phyloP scores from a whole-genome alignment of 2,329 filamentous ascomycete genomes.

The Fusarium palustre region DNA sequence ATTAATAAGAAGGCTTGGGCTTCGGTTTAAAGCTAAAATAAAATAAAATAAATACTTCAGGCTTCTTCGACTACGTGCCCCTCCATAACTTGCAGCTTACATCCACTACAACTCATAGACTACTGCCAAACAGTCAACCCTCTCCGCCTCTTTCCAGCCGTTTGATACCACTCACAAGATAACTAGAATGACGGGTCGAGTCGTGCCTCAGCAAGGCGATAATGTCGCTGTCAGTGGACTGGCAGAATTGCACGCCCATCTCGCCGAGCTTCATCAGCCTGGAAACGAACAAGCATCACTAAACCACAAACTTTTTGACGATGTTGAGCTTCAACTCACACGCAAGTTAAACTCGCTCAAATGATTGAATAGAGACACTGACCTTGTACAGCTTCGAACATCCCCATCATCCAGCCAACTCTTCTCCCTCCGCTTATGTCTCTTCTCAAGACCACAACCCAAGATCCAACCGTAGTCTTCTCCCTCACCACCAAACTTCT shows the following conservation, averaged over 20 bases:
- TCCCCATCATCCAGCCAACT: slow-evolving; percentile 61
- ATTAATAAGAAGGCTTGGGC: too few species aligned
- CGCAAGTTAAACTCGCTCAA: slow-evolving; percentile 49
- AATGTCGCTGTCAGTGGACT: slow-evolving; percentile 60
- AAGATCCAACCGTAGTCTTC: slow-evolving; percentile 64
- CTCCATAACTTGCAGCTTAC: slow-evolving; percentile 26
- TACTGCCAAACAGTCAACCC: not conserved
- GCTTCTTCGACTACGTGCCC: slow-evolving; percentile 25
- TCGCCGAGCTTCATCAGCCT: slow-evolving; percentile 59
- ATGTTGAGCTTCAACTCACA: slow-evolving; percentile 69
- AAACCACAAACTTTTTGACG: slow-evolving; percentile 65
- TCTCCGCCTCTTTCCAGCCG: not conserved
- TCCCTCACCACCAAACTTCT: slow-evolving; percentile 68
- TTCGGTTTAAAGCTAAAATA: too few species aligned
- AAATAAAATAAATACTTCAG: slow-evolving; percentile 5
- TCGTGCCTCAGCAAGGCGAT: slow-evolving; percentile 53
- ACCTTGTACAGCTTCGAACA: slow-evolving; percentile 60
- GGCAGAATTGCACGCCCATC: slow-evolving; percentile 65
- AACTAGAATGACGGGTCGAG: slow-evolving; percentile 46
- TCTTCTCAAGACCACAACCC: slow-evolving; percentile 63
- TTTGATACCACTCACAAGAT: not conserved
- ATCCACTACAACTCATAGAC: not conserved
- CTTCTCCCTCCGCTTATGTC: slow-evolving; percentile 66
- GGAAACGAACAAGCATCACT: slow-evolving; percentile 57
- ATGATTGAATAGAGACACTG: not conserved